These are phyloP conservation scores for Cetradonia linearis DNA, from an alignment of 495 filamentous ascomycete species.

Conservation along the genomic window DNA sequence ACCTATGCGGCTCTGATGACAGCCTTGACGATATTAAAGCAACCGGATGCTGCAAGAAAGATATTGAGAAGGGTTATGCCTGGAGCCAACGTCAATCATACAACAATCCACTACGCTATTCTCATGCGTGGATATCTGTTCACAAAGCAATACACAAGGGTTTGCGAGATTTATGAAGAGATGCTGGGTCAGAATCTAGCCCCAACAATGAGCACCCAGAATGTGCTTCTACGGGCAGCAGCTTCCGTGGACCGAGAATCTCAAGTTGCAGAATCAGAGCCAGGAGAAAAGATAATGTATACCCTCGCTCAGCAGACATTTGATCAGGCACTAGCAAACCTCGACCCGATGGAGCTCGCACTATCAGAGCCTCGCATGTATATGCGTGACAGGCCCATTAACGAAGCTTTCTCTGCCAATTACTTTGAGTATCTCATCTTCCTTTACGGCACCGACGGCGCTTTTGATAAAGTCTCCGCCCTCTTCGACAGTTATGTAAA, in stretches of 20 bases:
- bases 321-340: constrained; percentile 27
- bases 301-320: constrained; percentile 25
- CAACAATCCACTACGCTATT: constrained; percentile 64
- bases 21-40: constrained; percentile 48
- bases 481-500: constrained; percentile 45
- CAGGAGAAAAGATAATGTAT: constrained; percentile 10
- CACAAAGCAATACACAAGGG: constrained; percentile 39
- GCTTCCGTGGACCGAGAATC: constrained; percentile 23
- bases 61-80: constrained; percentile 53
- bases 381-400: constrained; percentile 19
- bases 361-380: constrained; percentile 26
- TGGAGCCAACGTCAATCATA: constrained; percentile 46
- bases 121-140: constrained; percentile 56
- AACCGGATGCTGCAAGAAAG: constrained; percentile 53
- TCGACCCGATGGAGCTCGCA: constrained; percentile 28
- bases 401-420: constrained; percentile 34
- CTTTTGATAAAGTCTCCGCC: constrained; percentile 43
- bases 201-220: constrained; percentile 36
- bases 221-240: constrained; percentile 38
- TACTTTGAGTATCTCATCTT: constrained; percentile 54
- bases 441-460: constrained; percentile 47
- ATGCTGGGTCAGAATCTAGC: constrained; percentile 42
- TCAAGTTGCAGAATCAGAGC: constrained; percentile 27
- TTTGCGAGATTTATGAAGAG: constrained; percentile 41
- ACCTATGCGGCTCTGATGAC: constrained; percentile 71